Conservation (phyloP, 176 grass and related monocot species). For the Juncus inflexus region DNA sequence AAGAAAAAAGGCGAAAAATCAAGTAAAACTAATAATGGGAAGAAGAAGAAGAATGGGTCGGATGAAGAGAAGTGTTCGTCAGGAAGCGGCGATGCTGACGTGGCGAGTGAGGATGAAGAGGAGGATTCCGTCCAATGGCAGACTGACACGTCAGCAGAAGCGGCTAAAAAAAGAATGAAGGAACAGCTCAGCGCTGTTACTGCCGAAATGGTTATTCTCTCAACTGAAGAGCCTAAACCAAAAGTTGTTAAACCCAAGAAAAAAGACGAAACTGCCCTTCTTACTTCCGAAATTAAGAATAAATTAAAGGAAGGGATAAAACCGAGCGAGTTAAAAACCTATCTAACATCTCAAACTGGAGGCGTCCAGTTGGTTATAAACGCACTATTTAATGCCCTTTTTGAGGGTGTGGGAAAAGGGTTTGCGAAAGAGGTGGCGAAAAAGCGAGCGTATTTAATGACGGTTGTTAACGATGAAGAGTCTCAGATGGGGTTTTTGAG, state of each 20-base stretch:
- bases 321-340: slow-evolving; percentile 39
- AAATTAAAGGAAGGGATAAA: slow-evolving; percentile 40
- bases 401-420: slow-evolving; percentile 53
- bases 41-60: slow-evolving; percentile 39
- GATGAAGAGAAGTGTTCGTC: slow-evolving; percentile 60
- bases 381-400: slow-evolving; percentile 60
- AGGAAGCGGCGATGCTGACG: slow-evolving; percentile 38
- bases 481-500: slow-evolving; percentile 45
- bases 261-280: slow-evolving; percentile 6
- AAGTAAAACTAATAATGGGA: slow-evolving; percentile 26
- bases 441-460: slow-evolving; percentile 53
- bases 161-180: slow-evolving; percentile 62
- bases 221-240: slow-evolving; percentile 34
- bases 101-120: slow-evolving; percentile 33
- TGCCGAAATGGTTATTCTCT: slow-evolving; percentile 81
- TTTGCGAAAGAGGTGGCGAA: slow-evolving; percentile 68
- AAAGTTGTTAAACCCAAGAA: slow-evolving; percentile 17
- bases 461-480: slow-evolving; percentile 29
- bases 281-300: slow-evolving; percentile 39
- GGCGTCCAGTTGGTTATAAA: slow-evolving; percentile 53
- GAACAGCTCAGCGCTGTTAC: slow-evolving; percentile 83
- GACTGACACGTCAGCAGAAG: slow-evolving; percentile 71
- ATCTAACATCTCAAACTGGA: slow-evolving; percentile 24
- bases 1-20: slow-evolving; percentile 55
- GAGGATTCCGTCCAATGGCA: slow-evolving; percentile 69